phyloP scores from a whole-genome alignment of 768 basidiomycete species.

The Mycena rebaudengoi region DNA sequence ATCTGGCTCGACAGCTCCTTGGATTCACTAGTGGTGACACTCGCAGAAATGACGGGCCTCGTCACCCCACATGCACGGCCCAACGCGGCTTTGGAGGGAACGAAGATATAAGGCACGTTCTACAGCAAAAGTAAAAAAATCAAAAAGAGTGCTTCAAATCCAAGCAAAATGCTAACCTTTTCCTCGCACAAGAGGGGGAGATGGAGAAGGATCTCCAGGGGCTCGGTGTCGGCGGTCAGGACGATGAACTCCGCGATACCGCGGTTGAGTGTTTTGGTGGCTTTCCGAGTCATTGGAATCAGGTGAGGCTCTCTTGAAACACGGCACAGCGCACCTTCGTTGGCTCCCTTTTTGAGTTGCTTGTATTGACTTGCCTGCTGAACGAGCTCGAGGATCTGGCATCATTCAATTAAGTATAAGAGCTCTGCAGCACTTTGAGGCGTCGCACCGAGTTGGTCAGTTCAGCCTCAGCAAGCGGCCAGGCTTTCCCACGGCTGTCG shows the following conservation, averaged over 20 bases:
- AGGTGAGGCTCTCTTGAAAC: not conserved
- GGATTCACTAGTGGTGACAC: constrained; percentile 96
- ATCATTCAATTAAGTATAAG: constrained; percentile 4
- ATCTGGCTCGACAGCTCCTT: constrained; percentile 93
- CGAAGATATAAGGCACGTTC: constrained; percentile 97
- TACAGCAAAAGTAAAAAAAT: constrained; percentile 34
- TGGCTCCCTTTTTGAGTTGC: constrained; percentile 98
- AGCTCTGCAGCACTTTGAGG: not conserved
- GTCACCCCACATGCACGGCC: constrained; percentile 97
- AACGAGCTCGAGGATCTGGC: constrained; percentile 95
- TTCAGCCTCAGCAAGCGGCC: constrained; percentile 84
- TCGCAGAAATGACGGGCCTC: constrained; percentile 93
- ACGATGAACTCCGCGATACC: constrained; percentile 98
- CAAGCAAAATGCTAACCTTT: constrained; percentile 64
- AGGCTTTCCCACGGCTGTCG: constrained; percentile 81
- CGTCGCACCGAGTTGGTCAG: constrained; percentile 87
- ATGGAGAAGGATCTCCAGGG: constrained; percentile 96
- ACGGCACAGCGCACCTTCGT: constrained; percentile 78
- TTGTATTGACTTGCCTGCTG: constrained; percentile 98
- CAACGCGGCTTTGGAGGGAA: constrained; percentile 94
- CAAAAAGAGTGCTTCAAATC: too few relatives aligned
- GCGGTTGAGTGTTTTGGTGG: constrained; percentile 97
- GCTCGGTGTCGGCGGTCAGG: constrained; percentile 96
- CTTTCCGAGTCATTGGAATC: constrained; percentile 50
- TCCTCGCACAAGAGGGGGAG: constrained; percentile 98